phyloP scores from a whole-genome alignment of 345 rosid genomes.

The Erodium maritimum region DNA sequence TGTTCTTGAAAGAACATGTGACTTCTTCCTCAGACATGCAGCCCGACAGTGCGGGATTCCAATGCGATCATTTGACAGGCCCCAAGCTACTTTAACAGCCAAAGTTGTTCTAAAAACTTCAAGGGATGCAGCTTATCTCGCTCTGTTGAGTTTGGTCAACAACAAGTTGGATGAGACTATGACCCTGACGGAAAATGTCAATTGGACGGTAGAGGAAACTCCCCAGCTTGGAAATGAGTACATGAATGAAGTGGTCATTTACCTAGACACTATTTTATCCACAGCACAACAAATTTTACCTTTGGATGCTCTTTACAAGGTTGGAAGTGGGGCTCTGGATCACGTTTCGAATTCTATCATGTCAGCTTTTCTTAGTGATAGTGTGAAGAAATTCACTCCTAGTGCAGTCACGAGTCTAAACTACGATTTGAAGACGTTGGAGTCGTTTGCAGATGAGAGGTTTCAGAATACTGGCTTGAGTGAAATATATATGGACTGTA shows the following conservation, averaged over 20 bases:
- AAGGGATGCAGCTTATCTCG: slow-evolving; percentile 65
- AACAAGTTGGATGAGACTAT: slow-evolving; percentile 60
- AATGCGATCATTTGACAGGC: slow-evolving; percentile 52
- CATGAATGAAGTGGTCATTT: slow-evolving; percentile 53
- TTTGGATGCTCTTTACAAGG: slow-evolving; percentile 56
- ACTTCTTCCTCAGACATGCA: slow-evolving; percentile 71
- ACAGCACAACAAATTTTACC: slow-evolving; percentile 81
- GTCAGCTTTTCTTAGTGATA: slow-evolving; percentile 57
- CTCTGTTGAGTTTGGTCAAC: slow-evolving; percentile 55
- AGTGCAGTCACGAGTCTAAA: slow-evolving; percentile 66
- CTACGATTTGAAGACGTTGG: slow-evolving; percentile 56
- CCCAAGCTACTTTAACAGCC: slow-evolving; percentile 57
- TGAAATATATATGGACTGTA: slow-evolving; percentile 54
- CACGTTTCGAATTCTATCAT: slow-evolving; percentile 65
- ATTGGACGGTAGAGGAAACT: slow-evolving; percentile 72
- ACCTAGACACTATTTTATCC: slow-evolving; percentile 62
- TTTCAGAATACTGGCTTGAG: slow-evolving; percentile 59
- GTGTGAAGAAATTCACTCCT: slow-evolving; percentile 75
- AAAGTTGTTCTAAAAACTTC: slow-evolving; percentile 74
- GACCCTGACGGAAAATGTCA: slow-evolving; percentile 59
- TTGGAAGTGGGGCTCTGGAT: slow-evolving; percentile 73
- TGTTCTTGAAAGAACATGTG: slow-evolving; percentile 75
- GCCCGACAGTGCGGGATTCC: slow-evolving; percentile 92
- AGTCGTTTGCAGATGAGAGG: slow-evolving; percentile 72
- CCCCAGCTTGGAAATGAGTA: slow-evolving; percentile 48